Percentiles rank a stretch among this genome's conserved stretches.
Evolutionary conservation across 768 basidiomycete genomes (phyloP).

Genomic region (Tubosaeta brunneosetosa): DNA sequence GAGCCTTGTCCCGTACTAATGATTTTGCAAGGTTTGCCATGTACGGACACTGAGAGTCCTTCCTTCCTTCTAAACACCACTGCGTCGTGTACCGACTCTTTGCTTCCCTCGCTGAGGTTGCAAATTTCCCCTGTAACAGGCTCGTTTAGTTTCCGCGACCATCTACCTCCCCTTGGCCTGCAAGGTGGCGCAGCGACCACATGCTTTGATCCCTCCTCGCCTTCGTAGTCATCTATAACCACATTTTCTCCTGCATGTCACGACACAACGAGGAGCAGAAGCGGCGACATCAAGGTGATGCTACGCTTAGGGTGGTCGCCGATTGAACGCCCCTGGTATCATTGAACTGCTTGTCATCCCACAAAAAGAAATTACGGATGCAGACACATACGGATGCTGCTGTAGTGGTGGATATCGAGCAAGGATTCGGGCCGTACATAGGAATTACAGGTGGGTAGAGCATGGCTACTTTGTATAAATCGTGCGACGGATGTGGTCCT

Average conservation of each 20-base stretch:
- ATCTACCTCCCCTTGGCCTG: slow-evolving; percentile 24
- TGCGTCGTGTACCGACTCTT: slow-evolving; percentile 4
- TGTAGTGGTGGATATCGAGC: slow-evolving; percentile 10
- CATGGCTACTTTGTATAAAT: slow-evolving; percentile 17
- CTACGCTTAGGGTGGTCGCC: too few relatives aligned
- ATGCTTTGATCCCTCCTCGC: slow-evolving; percentile 18
- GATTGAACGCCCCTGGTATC: slow-evolving; percentile 7
- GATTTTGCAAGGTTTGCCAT: too few relatives aligned
- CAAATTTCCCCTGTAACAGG: slow-evolving; percentile 19
- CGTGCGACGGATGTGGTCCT: slow-evolving; percentile 10
- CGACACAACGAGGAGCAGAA: slow-evolving; percentile 22
- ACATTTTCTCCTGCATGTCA: slow-evolving; percentile 20
- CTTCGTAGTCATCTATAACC: slow-evolving; percentile 21
- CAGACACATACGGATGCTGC: slow-evolving; percentile 14
- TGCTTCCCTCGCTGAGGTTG: slow-evolving; percentile 9
- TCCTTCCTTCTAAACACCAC: too few relatives aligned
- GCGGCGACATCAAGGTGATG: slow-evolving; percentile 26
- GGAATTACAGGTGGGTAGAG: slow-evolving; percentile 22
- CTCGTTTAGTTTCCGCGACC: slow-evolving; percentile 27
- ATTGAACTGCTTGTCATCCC: slow-evolving; percentile 14
- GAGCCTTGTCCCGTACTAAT: too few relatives aligned
- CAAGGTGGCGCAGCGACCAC: slow-evolving; percentile 22
- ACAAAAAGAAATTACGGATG: slow-evolving; percentile 23
- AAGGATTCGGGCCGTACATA: slow-evolving; percentile 16
- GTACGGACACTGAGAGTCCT: too few relatives aligned